Evolutionary conservation across 805 yeast genomes (phyloP).

Genomic region (Myxozyma mucilagina): DNA sequence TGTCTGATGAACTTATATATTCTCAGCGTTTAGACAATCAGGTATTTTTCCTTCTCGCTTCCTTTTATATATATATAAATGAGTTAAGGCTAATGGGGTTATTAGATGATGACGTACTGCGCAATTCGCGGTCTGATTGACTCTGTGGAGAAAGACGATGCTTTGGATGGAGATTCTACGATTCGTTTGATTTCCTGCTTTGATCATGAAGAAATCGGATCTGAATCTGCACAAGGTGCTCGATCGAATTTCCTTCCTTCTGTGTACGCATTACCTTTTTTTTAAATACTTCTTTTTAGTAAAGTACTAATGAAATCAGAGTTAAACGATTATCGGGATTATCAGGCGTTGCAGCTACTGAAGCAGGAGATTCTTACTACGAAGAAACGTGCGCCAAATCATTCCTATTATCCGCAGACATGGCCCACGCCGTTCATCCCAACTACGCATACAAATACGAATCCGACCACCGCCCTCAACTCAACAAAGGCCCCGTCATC

Average conservation of each 20-base stretch:
- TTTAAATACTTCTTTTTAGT: not conserved
- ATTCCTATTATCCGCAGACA: conserved; percentile 87
- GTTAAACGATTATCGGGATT: conserved; percentile 28
- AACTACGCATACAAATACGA: conserved; percentile 81
- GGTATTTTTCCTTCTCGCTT: conserved; percentile 41
- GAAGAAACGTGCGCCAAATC: conserved; percentile 52
- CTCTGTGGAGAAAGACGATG: conserved; percentile 43
- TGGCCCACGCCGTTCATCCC: conserved; percentile 97
- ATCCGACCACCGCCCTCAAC: conserved; percentile 69
- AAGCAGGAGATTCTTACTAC: conserved; percentile 26
- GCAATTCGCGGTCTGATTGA: conserved; percentile 70
- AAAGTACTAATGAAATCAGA: not conserved
- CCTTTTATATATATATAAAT: not conserved
- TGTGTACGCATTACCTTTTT: conserved; percentile 38
- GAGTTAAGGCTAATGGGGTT: not conserved
- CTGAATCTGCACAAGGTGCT: conserved; percentile 94
- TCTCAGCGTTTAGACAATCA: conserved; percentile 90
- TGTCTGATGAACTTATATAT: conserved; percentile 85
- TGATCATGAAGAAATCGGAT: conserved; percentile 96
- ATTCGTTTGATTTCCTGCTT: conserved; percentile 78
- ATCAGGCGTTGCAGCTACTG: conserved; percentile 38
- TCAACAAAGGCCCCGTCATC: conserved; percentile 89
- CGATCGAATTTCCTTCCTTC: conserved; percentile 87
- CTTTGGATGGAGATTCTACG: conserved; percentile 52
- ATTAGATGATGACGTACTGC: conserved; percentile 57